Conservation (phyloP, 495 filamentous ascomycete genomes). For the Sordaria brevicollis region DNA sequence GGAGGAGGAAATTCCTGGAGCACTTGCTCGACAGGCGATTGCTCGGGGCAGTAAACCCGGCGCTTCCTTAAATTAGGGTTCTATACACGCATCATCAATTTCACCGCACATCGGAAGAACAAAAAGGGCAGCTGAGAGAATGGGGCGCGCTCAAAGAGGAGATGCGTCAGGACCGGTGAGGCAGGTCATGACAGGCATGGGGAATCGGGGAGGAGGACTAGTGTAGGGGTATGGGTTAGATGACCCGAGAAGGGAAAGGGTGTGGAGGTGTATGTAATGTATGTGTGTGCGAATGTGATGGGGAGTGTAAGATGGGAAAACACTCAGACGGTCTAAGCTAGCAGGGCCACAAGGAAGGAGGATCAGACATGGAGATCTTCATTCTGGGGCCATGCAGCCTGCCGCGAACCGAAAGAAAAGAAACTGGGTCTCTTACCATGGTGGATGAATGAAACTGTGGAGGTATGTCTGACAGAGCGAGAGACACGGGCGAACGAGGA, state of each 20-base stretch:
- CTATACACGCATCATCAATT: constrained; percentile 39
- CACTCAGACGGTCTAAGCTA: constrained; percentile 4
- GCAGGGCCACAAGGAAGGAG: constrained; percentile 2
- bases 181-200: constrained; percentile 9
- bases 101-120: constrained; percentile 25
- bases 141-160: constrained; percentile 8
- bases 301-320: constrained; percentile 1
- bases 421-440: constrained; percentile 33
- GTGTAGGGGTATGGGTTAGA: constrained; percentile 21
- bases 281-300: constrained; percentile 2
- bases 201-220: constrained; percentile 15
- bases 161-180: constrained; percentile 20
- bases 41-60: constrained; percentile 33
- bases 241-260: constrained; percentile 10
- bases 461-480: not conserved
- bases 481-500: constrained; percentile 21
- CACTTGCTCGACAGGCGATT: constrained; percentile 27
- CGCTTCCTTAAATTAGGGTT: constrained; percentile 39
- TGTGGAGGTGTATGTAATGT: not conserved
- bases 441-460: constrained; percentile 6
- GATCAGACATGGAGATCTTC: constrained; percentile 12
- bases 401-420: constrained; percentile 15
- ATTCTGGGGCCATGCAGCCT: constrained; percentile 18
- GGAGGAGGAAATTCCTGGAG: constrained; percentile 25
- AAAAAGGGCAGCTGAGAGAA: constrained; percentile 8